phyloP scores from a whole-genome alignment of 345 rosid species.

The Euphorbia tirucalli region DNA sequence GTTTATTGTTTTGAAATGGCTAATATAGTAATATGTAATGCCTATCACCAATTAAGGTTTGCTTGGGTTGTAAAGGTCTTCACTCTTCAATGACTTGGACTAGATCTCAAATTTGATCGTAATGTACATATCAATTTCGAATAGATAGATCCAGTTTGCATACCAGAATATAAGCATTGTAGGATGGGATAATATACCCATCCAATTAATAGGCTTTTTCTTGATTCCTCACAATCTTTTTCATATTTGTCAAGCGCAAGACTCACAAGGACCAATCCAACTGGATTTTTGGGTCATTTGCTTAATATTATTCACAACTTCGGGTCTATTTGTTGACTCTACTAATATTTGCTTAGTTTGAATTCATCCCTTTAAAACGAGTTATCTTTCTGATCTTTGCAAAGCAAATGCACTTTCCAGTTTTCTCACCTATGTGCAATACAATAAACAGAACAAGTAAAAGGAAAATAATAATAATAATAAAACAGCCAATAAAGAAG shows the following conservation, averaged over 20 bases:
- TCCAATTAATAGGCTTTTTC: conserved; percentile 72
- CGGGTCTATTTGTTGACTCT: conserved; percentile 50
- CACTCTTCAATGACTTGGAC: no score
- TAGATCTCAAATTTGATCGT: no score
- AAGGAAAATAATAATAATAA: not conserved
- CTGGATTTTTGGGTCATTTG: conserved; percentile 59
- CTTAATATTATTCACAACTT: conserved; percentile 77
- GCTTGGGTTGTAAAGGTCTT: no score
- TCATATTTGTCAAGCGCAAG: conserved; percentile 76
- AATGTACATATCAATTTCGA: no score
- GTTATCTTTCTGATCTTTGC: no score
- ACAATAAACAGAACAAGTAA: not conserved
- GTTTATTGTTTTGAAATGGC: no score
- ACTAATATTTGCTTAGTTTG: conserved; percentile 33
- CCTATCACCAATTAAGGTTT: no score
- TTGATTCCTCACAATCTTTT: conserved; percentile 41
- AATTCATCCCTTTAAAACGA: no score
- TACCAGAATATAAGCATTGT: no score
- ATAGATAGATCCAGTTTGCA: no score
- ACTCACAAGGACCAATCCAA: conserved; percentile 54
- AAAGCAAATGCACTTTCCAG: not conserved
- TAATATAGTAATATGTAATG: no score
- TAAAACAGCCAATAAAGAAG: no score
- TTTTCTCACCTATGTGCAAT: not conserved
- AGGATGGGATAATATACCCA: conserved; percentile 15